These are phyloP conservation scores for Coemansia sp. DNA, from an alignment of 192 early-diverging fungal genomes.

Conservation along the genomic window DNA sequence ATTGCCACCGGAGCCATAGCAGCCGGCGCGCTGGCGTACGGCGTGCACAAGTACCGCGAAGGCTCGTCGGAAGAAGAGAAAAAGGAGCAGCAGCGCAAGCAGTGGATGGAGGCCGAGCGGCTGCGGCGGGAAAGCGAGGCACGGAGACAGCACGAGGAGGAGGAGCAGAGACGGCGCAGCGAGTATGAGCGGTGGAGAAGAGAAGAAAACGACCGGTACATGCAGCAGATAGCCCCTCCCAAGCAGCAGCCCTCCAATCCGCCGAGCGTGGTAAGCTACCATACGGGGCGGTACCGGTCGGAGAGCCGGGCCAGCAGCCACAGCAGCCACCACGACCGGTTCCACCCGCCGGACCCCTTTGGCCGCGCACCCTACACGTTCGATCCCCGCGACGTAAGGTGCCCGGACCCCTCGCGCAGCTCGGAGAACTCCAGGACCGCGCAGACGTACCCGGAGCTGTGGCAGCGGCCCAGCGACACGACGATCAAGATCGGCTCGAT, in stretches of 20 bases:
- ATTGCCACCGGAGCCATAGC: constrained; percentile 34
- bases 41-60: constrained; percentile 37
- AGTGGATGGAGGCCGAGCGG: constrained; percentile 27
- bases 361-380: constrained; percentile 33
- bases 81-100: constrained; percentile 14
- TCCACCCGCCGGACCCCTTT: constrained; percentile 37
- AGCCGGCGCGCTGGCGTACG: constrained; percentile 41
- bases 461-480: constrained; percentile 36
- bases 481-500: constrained; percentile 52
- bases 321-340: constrained; percentile 23
- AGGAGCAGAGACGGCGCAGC: constrained; percentile 22
- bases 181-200: constrained; percentile 28
- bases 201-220: constrained; percentile 14
- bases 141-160: constrained; percentile 27
- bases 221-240: background rate
- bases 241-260: constrained; percentile 8
- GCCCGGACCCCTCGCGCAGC: constrained; percentile 39
- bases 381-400: constrained; percentile 25
- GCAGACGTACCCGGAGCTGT: constrained; percentile 40
- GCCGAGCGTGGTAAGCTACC: constrained; percentile 7
- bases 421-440: constrained; percentile 40
- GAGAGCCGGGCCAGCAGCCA: constrained; percentile 23
- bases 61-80: constrained; percentile 7
- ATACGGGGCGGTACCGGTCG: constrained; percentile 13
- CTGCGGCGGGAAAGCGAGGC: constrained; percentile 30